Evolutionary conservation across 495 filamentous ascomycete species (phyloP), one percentile per base, ranked within the genome.

Genomic region (Aspergillus sclerotiicarbonarius): DNA sequence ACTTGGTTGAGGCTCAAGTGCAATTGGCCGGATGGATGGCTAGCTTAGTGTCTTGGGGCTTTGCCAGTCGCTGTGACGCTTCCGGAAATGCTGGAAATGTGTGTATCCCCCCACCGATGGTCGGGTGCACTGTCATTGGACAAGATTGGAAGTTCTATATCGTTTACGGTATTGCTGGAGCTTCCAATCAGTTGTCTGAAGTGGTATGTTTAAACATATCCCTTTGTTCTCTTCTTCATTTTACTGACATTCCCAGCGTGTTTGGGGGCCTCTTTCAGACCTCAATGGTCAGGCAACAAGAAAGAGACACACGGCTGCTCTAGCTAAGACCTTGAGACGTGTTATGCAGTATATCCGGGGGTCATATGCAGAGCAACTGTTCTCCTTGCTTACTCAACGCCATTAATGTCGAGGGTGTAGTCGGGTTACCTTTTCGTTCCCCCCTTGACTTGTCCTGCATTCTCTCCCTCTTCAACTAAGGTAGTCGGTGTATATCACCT

Each of bases 1-100:
- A 56, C 18, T 32, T 35, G 46, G 6, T 52, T 15, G 58, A 60
- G 37, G 58, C 53, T 2, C 16, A 60, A 30, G 47, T 60, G 10
- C 53, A 60, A 47, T 48, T 60, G 7, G 58, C 52, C 0, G 46
- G 48, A 6, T 60, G 58, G 58, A 53, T 56, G 53, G 20, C 53
- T 3, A 47, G 58, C 5, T 37, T 52, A 2, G 16, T 52, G 3
- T 35, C 19, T 1, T 56, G 58, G 58, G 41, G 37, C 1, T 56
- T 51, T 6, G 37, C 51, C 12, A 25, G 47, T 35, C 52, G 47
- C 10, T 16, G 44, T 9, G 16, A 9, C 21, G 21, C 21, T 21
- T 7, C 13, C 10, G 46, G 21, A 4, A 13, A 2, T 8, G 44
- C 20, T 1, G 12, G 6, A 2, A 12, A 2, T 0, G 4, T 12